Conservation (phyloP, 2,329 filamentous ascomycete genomes). For the Trichoderma guizhouense region DNA sequence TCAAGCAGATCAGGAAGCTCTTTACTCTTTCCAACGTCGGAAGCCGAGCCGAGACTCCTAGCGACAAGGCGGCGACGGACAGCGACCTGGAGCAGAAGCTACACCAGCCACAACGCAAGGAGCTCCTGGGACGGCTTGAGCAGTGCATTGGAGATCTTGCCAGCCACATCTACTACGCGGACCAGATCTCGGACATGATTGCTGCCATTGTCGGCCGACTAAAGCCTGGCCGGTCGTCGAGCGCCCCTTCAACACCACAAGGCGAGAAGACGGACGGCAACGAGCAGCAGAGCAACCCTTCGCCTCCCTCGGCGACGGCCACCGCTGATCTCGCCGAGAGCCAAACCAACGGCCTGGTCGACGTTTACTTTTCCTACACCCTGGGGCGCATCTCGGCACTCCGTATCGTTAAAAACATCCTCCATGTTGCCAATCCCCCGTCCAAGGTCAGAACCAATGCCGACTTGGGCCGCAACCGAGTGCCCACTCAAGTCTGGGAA, state of each 20-base stretch:
- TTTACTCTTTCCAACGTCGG: slow-evolving; percentile 58
- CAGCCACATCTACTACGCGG: slow-evolving; percentile 93
- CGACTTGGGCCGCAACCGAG: slow-evolving; percentile 67
- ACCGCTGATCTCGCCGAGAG: slow-evolving; percentile 42
- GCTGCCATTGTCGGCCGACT: slow-evolving; percentile 73
- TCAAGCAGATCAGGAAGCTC: slow-evolving; percentile 77
- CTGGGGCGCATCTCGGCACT: slow-evolving; percentile 64
- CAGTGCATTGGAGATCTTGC: slow-evolving; percentile 85
- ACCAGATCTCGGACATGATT: slow-evolving; percentile 95
- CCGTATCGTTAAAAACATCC: slow-evolving; percentile 74
- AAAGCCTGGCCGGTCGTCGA: slow-evolving; percentile 57
- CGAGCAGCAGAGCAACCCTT: slow-evolving; percentile 36
- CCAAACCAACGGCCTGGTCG: slow-evolving; percentile 40
- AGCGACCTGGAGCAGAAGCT: slow-evolving; percentile 31
- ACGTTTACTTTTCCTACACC: slow-evolving; percentile 52
- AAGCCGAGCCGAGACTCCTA: slow-evolving; percentile 30
- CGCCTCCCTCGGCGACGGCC: slow-evolving; percentile 33
- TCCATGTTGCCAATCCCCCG: slow-evolving; percentile 74
- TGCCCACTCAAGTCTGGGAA: slow-evolving; percentile 85
- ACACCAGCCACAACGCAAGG: slow-evolving; percentile 49
- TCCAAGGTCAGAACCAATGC: slow-evolving; percentile 56
- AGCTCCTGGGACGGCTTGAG: slow-evolving; percentile 69
- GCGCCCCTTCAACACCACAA: slow-evolving; percentile 42
- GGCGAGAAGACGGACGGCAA: slow-evolving; percentile 44
- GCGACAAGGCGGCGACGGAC: slow-evolving; percentile 35